Evolutionary conservation across 805 yeast genomes (phyloP).

Genomic region (Ogataea dorogensis): DNA sequence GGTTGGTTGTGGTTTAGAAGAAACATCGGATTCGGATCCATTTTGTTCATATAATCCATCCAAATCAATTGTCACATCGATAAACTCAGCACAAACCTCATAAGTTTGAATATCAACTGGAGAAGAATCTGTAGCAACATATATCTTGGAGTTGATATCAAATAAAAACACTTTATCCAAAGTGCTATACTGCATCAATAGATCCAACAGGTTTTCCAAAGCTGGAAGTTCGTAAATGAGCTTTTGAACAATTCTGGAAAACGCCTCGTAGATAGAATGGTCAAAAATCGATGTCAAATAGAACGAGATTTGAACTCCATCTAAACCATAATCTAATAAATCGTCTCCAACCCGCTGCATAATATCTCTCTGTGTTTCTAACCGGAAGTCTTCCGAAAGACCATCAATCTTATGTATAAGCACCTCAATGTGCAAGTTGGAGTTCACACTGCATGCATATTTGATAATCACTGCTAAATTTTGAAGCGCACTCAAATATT

Average conservation of each 20-base stretch:
- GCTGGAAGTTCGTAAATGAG: conserved; percentile 85
- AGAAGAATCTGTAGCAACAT: conserved; percentile 92
- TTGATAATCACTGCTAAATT: conserved; percentile 86
- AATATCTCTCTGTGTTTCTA: conserved; percentile 94
- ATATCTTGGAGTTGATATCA: conserved; percentile 88
- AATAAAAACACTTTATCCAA: conserved; percentile 92
- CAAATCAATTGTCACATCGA: conserved; percentile 88
- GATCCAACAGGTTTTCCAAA: conserved; percentile 83
- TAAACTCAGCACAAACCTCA: conserved; percentile 96
- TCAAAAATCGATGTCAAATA: conserved; percentile 93
- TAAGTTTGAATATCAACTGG: conserved; percentile 95
- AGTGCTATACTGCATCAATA: conserved; percentile 81
- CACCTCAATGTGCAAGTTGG: conserved; percentile 84
- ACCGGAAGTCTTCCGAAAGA: conserved; percentile 84
- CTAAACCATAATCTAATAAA: conserved; percentile 81
- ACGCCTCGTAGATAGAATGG: conserved; percentile 93
- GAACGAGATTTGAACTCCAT: conserved; percentile 87
- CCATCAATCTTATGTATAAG: conserved; percentile 96
- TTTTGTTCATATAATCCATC: conserved; percentile 59
- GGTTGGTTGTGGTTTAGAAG: conserved; percentile 24
- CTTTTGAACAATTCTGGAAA: conserved; percentile 89
- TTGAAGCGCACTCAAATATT: conserved; percentile 86
- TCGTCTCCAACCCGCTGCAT: conserved; percentile 96
- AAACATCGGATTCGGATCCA: conserved; percentile 5
- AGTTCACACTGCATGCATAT: conserved; percentile 81